A percentile compares a stretch with the other conserved stretches of the same genome.
Evolutionary conservation across 768 basidiomycete species (phyloP).

Genomic region (Podaxis sp.): DNA sequence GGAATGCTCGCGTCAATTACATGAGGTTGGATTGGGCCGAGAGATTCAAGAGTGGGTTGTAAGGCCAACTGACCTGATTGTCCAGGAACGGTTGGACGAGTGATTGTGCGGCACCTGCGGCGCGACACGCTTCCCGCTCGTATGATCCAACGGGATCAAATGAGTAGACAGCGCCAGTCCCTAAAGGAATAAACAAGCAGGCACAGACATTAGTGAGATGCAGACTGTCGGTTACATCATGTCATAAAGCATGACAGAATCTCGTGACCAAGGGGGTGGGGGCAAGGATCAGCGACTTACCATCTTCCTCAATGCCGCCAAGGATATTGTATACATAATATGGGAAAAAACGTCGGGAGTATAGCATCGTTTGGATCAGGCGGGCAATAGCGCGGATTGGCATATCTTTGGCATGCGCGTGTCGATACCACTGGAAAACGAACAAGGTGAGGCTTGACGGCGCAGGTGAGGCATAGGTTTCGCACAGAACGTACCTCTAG

Average conservation of each 20-base stretch:
- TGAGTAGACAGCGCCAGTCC: constrained; percentile 97
- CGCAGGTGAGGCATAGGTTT: constrained; percentile 6
- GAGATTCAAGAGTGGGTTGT: constrained; percentile 15
- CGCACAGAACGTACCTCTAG: constrained; percentile 68
- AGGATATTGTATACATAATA: constrained; percentile 98
- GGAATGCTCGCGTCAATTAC: constrained; percentile 10
- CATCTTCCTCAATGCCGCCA: constrained; percentile 94
- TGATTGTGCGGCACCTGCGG: constrained; percentile 92
- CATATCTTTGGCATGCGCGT: constrained; percentile 97
- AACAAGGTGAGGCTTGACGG: background rate
- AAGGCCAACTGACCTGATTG: constrained; percentile 75
- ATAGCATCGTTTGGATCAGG: constrained; percentile 97
- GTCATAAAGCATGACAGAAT: constrained; percentile 1
- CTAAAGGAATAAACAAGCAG: constrained; percentile 39
- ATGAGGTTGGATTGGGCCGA: constrained; percentile 18
- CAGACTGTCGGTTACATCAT: constrained; percentile 11
- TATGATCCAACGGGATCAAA: constrained; percentile 99
- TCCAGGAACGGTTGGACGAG: constrained; percentile 98
- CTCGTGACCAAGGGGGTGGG: constrained; percentile 11
- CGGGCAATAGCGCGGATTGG: constrained; percentile 96
- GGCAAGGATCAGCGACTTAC: constrained; percentile 45
- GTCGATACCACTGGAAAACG: constrained; percentile 83
- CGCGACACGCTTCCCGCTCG: constrained; percentile 95
- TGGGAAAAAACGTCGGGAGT: constrained; percentile 95
- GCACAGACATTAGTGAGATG: constrained; percentile 18